Evolutionary conservation across 1,284 basidiomycete genomes (phyloP).

Genomic region (Mycena sp.): DNA sequence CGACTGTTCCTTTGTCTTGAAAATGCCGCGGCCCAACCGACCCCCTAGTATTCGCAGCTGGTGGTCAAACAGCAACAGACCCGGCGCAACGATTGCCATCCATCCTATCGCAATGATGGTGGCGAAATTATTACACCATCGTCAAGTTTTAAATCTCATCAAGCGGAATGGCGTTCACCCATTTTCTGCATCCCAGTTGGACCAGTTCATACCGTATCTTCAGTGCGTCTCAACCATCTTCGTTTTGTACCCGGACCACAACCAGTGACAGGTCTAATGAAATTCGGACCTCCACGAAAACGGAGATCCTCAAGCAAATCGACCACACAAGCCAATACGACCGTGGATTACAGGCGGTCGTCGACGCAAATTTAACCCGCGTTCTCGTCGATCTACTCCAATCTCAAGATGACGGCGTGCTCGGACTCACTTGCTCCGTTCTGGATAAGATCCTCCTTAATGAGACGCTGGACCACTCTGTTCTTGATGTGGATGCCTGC

Average conservation of each 20-base stretch:
- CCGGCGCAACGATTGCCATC: background rate
- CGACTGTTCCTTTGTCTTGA: too few relatives aligned
- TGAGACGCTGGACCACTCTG: background rate
- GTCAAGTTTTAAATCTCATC: background rate
- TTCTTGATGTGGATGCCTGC: background rate
- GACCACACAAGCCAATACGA: background rate
- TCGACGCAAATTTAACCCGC: background rate
- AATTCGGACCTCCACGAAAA: background rate
- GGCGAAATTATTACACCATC: background rate
- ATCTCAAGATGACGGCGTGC: background rate
- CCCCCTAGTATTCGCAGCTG: background rate
- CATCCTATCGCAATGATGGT: background rate
- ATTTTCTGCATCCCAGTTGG: background rate
- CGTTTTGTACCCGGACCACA: background rate
- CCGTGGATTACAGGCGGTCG: background rate
- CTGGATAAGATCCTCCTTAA: background rate
- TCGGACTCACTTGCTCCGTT: background rate
- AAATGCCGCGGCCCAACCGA: background rate
- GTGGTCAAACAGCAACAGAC: background rate
- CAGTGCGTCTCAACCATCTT: background rate
- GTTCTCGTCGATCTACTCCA: background rate
- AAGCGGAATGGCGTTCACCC: background rate
- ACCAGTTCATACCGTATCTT: background rate
- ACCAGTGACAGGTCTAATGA: background rate
- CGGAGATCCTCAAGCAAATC: background rate